Evolutionary conservation across 352 stramenopile genomes (phyloP).

Genomic region (Pythium monospermum): DNA sequence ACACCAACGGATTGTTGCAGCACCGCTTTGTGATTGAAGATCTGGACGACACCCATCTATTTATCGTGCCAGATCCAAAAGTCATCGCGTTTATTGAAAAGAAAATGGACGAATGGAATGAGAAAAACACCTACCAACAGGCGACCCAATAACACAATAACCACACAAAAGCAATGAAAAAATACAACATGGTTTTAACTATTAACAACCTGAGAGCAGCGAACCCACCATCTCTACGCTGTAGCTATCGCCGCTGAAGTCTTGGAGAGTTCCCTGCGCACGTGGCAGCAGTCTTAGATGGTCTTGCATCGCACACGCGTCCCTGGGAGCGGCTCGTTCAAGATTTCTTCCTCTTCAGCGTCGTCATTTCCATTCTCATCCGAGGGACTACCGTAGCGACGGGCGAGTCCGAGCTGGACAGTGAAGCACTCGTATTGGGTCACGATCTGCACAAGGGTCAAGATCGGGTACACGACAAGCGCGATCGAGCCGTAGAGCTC

Average conservation of each 20-base stretch:
- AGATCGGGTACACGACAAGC: background rate
- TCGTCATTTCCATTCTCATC: too few relatives aligned
- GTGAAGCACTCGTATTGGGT: background rate
- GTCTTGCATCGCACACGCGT: conserved; percentile 10
- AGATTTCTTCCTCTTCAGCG: background rate
- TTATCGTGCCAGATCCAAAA: conserved; percentile 81
- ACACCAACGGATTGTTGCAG: conserved; percentile 16
- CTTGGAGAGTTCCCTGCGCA: too few relatives aligned
- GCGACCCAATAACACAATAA: conserved; percentile 40
- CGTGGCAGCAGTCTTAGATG: too few relatives aligned
- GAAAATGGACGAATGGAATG: conserved; percentile 89
- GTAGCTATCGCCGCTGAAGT: too few relatives aligned
- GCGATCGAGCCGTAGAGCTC: background rate
- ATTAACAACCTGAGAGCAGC: too few relatives aligned
- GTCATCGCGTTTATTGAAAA: conserved; percentile 83
- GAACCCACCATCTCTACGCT: too few relatives aligned
- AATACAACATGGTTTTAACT: too few relatives aligned
- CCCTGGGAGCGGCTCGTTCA: too few relatives aligned
- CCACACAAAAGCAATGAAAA: background rate
- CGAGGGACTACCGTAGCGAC: background rate
- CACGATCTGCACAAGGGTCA: background rate
- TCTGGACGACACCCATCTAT: conserved; percentile 79
- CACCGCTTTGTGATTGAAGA: conserved; percentile 87
- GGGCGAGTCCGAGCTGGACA: background rate
- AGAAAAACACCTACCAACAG: conserved; percentile 85